phyloP scores from a whole-genome alignment of 768 basidiomycete species.

The Xerocomus spinulosus region DNA sequence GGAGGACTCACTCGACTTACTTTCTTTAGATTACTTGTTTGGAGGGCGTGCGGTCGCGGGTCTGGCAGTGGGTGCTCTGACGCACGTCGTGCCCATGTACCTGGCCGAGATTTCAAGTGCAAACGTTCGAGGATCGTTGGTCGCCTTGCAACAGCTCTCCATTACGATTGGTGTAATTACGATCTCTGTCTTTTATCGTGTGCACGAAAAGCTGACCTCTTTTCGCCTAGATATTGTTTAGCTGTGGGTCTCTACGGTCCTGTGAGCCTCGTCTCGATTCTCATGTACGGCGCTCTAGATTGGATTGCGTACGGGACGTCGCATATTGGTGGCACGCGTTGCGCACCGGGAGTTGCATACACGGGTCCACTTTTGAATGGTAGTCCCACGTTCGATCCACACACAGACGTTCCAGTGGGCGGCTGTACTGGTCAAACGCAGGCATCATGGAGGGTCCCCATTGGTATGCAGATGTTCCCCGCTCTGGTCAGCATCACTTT shows the following conservation, averaged over 20 bases:
- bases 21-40: conserved; percentile 22
- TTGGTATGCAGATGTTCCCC: conserved; percentile 37
- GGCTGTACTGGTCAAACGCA: conserved; percentile 30
- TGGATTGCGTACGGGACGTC: conserved; percentile 33
- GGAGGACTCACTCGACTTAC: neutral
- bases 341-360: conserved; percentile 27
- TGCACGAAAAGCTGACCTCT: neutral
- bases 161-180: conserved; percentile 33
- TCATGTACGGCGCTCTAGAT: conserved; percentile 13
- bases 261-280: neutral
- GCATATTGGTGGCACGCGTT: conserved; percentile 32
- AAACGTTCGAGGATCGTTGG: conserved; percentile 35
- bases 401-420: conserved; percentile 27
- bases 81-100: conserved; percentile 31
- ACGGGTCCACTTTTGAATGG: conserved; percentile 30
- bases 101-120: conserved; percentile 38
- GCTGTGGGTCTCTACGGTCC: conserved; percentile 19
- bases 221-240: conserved; percentile 25
- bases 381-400: conserved; percentile 27
- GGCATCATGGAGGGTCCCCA: conserved; percentile 34
- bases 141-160: conserved; percentile 34
- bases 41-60: conserved; percentile 26
- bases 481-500: conserved; percentile 29
- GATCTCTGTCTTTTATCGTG: neutral
- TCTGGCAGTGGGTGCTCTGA: conserved; percentile 17